Conservation (phyloP, 805 yeast species). For the Cyberlindnera maclurae region DNA sequence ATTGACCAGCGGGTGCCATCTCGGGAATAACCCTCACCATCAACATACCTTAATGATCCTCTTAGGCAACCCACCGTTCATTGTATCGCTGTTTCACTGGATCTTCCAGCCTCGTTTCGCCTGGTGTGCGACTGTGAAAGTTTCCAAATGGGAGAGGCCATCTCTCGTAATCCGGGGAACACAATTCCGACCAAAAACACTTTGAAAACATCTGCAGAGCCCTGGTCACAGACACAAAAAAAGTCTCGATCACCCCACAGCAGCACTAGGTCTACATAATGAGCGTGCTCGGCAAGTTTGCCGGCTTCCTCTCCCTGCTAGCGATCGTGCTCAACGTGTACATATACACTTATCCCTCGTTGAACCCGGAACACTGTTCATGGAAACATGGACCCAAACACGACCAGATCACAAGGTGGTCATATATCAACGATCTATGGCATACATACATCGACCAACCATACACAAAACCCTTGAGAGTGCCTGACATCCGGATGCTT, state of each 20-base stretch:
- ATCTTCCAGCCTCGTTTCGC: too few relatives aligned
- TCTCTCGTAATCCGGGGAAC: too few relatives aligned
- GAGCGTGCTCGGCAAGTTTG: slow-evolving; percentile 19
- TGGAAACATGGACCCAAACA: slow-evolving; percentile 38
- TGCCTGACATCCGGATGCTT: slow-evolving; percentile 50
- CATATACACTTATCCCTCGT: slow-evolving; percentile 71
- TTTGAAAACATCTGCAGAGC: too few relatives aligned
- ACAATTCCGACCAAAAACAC: too few relatives aligned
- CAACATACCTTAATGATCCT: slow-evolving; percentile 75
- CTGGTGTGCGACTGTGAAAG: too few relatives aligned
- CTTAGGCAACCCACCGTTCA: slow-evolving; percentile 42
- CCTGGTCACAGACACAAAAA: too few relatives aligned
- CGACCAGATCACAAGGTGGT: slow-evolving; percentile 5
- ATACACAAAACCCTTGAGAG: slow-evolving; percentile 7
- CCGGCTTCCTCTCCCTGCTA: slow-evolving; percentile 20
- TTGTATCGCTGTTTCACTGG: too few relatives aligned
- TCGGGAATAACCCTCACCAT: too few relatives aligned
- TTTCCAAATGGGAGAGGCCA: too few relatives aligned
- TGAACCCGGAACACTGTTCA: slow-evolving; percentile 46
- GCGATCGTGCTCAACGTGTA: slow-evolving; percentile 51
- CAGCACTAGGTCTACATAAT: slow-evolving; percentile 1
- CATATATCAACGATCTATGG: slow-evolving; percentile 17
- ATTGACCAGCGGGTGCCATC: too few relatives aligned
- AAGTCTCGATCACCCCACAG: too few relatives aligned
- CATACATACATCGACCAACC: slow-evolving; percentile 24